Evolutionary conservation across 495 filamentous ascomycete genomes (phyloP).

Genomic region (Neurospora africana): DNA sequence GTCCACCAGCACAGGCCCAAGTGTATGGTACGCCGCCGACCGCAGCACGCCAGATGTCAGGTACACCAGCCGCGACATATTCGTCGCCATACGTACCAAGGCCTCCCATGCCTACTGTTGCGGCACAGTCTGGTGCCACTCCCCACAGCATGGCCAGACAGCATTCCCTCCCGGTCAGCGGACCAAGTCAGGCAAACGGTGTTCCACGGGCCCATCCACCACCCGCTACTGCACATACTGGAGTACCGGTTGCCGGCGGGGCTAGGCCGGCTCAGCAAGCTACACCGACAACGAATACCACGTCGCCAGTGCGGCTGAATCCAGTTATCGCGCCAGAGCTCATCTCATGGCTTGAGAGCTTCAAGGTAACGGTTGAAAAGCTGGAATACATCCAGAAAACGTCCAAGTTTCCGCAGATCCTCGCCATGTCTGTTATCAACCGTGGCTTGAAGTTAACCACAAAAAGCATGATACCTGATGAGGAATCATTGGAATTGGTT

Average conservation of each 20-base stretch:
- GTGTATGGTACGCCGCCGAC: slow-evolving; percentile 17
- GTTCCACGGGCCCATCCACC: slow-evolving; percentile 7
- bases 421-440: slow-evolving; percentile 27
- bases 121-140: slow-evolving; percentile 9
- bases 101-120: slow-evolving; percentile 13
- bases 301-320: slow-evolving; percentile 5
- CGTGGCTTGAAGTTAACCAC: slow-evolving; percentile 21
- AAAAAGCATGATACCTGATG: slow-evolving; percentile 13
- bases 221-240: slow-evolving; percentile 1
- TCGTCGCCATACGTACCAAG: slow-evolving; percentile 35
- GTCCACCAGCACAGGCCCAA: slow-evolving; percentile 24
- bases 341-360: slow-evolving; percentile 16
- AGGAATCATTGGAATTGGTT: slow-evolving; percentile 19
- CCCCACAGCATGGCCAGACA: slow-evolving; percentile 12
- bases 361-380: slow-evolving; percentile 19
- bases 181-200: slow-evolving; percentile 12
- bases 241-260: background rate
- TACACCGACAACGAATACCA: background rate
- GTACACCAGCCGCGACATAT: slow-evolving; percentile 27
- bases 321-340: slow-evolving; percentile 21
- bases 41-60: slow-evolving; percentile 21
- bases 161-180: slow-evolving; percentile 3
- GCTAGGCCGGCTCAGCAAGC: slow-evolving; percentile 7
- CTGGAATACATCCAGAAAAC: slow-evolving; percentile 9
- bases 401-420: slow-evolving; percentile 8